Base-by-base conservation (phyloP, 805 yeast species). In the Peterozyma xylosa region DNA sequence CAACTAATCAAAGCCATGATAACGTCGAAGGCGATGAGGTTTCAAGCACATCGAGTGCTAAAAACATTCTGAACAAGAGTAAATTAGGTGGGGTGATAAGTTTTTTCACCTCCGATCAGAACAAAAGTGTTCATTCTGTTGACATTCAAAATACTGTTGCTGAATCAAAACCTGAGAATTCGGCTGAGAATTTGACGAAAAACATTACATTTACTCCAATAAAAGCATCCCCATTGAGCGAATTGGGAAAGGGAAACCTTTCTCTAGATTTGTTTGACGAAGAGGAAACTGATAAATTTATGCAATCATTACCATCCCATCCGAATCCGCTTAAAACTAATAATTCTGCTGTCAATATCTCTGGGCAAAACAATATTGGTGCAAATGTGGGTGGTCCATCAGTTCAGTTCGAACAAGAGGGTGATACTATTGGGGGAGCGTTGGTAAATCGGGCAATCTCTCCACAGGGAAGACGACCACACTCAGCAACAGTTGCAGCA, bases 201-300 rank as follows among this genome's bases (percentile, higher is more conserved):
- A 60, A 61, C 27, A 71, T 76, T 16, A 70, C 64, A 30, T 77
- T 77, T 50, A 70, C 62, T 43, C 70, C 78, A 0, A 58, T 76
- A 3, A 62, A 74, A 39, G 68, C 68, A 35, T 63, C 76, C 3
- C 70, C 76, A 0, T 47, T 75, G 18, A 68, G 64, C 43, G 67
- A 79, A 0, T 45, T 77, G 39, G 82, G 82, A 2, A 58, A 64
- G 37, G 82, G 82, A 2, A 63, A 67, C 21, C 59, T 77, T 36
- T 52, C 68, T 0, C 53, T 73, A 11, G 67, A 60, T 16, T 45
- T 53, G 39, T 64, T 64, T 47, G 53, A 45, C 11, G 36, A 14
- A 29, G 30, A 15, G 29, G 33, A 14, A 17, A 9, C 6, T 14
- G 16, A 15, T 30, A 32, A 15, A 37, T 11, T 5, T n/a, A 13